phyloP scores from a whole-genome alignment of 805 yeast genomes.

The Myxozyma melibiosi region DNA sequence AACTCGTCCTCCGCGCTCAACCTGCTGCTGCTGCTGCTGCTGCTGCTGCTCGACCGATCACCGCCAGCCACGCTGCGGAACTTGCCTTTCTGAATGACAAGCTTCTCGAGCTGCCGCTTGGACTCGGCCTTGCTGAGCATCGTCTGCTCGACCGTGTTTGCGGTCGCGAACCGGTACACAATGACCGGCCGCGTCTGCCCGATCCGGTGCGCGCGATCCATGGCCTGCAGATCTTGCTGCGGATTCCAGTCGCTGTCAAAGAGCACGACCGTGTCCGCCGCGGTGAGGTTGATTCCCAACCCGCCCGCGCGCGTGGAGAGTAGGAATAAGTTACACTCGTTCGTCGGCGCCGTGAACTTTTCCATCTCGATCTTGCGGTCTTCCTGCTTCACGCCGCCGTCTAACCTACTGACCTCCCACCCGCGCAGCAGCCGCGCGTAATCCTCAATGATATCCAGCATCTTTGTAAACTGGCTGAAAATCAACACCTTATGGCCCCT shows the following conservation, averaged over 20 bases:
- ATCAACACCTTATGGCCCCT: constrained; percentile 70
- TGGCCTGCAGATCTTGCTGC: constrained; percentile 93
- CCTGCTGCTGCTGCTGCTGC: neutral
- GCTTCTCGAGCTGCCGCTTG: constrained; percentile 76
- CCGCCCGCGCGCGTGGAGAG: constrained; percentile 95
- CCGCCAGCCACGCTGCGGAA: constrained; percentile 16
- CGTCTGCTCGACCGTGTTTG: constrained; percentile 81
- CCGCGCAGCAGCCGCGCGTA: constrained; percentile 58
- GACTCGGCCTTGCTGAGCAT: constrained; percentile 75
- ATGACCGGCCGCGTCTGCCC: constrained; percentile 87
- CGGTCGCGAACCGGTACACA: constrained; percentile 73
- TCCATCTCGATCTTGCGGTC: constrained; percentile 67
- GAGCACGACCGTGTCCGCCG: constrained; percentile 86
- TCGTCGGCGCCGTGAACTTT: constrained; percentile 45
- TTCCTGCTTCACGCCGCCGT: constrained; percentile 70
- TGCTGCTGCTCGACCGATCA: too few species aligned
- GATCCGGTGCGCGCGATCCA: constrained; percentile 91
- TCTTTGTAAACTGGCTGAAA: constrained; percentile 82
- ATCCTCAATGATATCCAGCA: constrained; percentile 80
- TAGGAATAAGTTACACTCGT: constrained; percentile 56
- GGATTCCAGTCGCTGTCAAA: constrained; percentile 98
- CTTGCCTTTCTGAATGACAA: constrained; percentile 49
- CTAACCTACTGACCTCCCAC: constrained; percentile 61
- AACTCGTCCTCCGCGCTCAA: constrained; percentile 18
- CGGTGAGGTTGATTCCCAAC: constrained; percentile 79